Percentiles rank a stretch among this genome's conserved stretches.
Evolutionary conservation across 2,329 filamentous ascomycete species (phyloP).

Genomic region (Cercospora sp.): DNA sequence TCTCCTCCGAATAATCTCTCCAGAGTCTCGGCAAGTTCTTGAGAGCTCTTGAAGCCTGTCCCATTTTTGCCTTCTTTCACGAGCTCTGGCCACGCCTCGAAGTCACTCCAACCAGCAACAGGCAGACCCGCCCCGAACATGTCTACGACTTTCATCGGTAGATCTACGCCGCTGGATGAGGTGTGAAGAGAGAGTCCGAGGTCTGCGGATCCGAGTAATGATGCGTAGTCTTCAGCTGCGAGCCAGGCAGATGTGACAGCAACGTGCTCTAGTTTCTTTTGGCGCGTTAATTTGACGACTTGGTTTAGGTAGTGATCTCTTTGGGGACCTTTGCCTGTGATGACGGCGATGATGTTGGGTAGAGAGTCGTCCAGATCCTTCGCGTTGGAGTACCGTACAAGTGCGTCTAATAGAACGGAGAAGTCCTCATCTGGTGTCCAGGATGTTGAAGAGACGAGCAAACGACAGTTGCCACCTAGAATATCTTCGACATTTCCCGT

Average conservation of each 20-base stretch:
- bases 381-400: conserved; percentile 68
- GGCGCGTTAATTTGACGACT: conserved; percentile 62
- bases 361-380: conserved; percentile 43
- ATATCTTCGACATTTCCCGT: conserved; percentile 56
- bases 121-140: conserved; percentile 96
- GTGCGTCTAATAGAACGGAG: conserved; percentile 76
- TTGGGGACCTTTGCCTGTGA: conserved; percentile 90
- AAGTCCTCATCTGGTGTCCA: conserved; percentile 99
- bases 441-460: conserved; percentile 90
- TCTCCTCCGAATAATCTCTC: conserved; percentile 62
- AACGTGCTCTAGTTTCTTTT: conserved; percentile 67
- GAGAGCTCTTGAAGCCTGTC: conserved; percentile 73
- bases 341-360: conserved; percentile 78
- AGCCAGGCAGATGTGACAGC: conserved; percentile 82
- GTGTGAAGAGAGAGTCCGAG: conserved; percentile 89
- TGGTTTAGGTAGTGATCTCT: conserved; percentile 70
- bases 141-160: conserved; percentile 99
- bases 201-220: conserved; percentile 79
- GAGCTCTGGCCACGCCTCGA: conserved; percentile 88
- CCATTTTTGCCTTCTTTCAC: conserved; percentile 86
- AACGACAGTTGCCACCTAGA: conserved; percentile 51
- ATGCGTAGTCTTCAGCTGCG: conserved; percentile 78
- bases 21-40: conserved; percentile 65
- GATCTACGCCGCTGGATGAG: conserved; percentile 89
- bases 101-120: conserved; percentile 81